Percentiles rank a stretch among this genome's conserved stretches.
Evolutionary conservation across 768 basidiomycete species (phyloP).

Genomic region (Kwoniella botswanensis): DNA sequence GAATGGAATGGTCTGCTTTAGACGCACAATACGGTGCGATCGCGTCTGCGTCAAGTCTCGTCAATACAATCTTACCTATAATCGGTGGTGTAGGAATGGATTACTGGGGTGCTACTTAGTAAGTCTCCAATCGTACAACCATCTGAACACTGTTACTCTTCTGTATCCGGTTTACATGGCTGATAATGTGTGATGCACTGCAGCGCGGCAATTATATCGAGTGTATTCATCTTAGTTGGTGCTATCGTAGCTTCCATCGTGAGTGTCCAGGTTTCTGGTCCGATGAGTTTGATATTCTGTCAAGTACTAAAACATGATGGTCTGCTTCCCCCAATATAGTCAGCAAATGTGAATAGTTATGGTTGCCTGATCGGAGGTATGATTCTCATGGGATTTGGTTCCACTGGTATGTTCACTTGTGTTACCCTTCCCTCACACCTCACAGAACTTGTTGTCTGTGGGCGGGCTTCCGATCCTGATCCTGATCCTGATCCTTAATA

Average conservation of each 20-base stretch:
- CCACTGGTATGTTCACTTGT: slow-evolving; percentile 34
- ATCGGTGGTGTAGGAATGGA: slow-evolving; percentile 56
- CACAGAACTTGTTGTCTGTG: too few species aligned
- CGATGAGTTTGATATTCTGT: neutral
- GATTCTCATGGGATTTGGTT: slow-evolving; percentile 54
- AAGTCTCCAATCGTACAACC: slow-evolving; percentile 6
- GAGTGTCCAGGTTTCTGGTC: slow-evolving; percentile 10
- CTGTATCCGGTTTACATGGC: too few species aligned
- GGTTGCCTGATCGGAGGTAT: slow-evolving; percentile 46
- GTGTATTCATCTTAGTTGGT: slow-evolving; percentile 50
- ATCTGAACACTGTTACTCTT: too few species aligned
- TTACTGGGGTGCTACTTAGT: slow-evolving; percentile 55
- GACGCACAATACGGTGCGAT: slow-evolving; percentile 54
- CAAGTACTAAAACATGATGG: neutral
- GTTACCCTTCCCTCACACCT: too few species aligned
- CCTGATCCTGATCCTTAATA: too few species aligned
- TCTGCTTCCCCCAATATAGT: slow-evolving; percentile 13
- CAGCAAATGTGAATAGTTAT: slow-evolving; percentile 34
- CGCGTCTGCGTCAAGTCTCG: slow-evolving; percentile 48
- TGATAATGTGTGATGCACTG: too few species aligned
- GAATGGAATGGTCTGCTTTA: too few species aligned
- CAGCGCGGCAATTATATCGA: slow-evolving; percentile 47
- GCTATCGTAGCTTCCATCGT: slow-evolving; percentile 39
- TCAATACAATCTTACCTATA: slow-evolving; percentile 56
- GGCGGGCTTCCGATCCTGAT: too few species aligned